Evolutionary conservation across 176 grass and related monocot species (phyloP).

Genomic region (Metroxylon sagu): DNA sequence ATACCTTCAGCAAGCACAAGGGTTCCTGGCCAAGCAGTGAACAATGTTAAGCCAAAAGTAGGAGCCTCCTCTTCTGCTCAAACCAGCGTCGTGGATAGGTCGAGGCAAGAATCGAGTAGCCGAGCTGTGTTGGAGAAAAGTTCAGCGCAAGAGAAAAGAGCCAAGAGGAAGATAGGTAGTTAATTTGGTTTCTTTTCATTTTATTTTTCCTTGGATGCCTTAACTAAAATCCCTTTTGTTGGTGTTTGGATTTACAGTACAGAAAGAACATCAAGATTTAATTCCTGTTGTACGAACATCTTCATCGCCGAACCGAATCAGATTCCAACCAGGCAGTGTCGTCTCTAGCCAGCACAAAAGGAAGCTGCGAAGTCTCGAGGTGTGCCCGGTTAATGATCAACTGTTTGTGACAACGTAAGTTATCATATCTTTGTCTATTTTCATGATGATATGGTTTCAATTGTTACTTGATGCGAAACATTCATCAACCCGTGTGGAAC

Average conservation of each 20-base stretch:
- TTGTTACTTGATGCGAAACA: too few species aligned
- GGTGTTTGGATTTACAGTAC: conserved; percentile 27
- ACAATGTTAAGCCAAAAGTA: conserved; percentile 13
- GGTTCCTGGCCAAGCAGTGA: not conserved
- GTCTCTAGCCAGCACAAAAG: conserved; percentile 74
- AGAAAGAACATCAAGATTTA: conserved; percentile 62
- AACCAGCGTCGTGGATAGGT: not conserved
- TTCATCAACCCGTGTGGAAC: too few species aligned
- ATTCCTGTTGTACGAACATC: conserved; percentile 47
- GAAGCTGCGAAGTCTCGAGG: conserved; percentile 83
- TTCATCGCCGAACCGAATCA: conserved; percentile 40
- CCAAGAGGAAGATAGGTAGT: conserved; percentile 56
- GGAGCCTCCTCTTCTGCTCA: conserved; percentile 10
- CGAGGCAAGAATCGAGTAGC: not conserved
- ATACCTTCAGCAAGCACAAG: conserved; percentile 33
- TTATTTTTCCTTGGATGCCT: not conserved
- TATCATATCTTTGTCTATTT: too few species aligned
- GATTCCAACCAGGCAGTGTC: conserved; percentile 39
- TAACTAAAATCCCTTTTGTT: not conserved
- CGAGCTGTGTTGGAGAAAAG: not conserved
- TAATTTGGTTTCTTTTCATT: not conserved
- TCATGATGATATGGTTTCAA: too few species aligned
- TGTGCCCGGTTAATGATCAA: conserved; percentile 72
- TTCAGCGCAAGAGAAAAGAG: conserved; percentile 41
- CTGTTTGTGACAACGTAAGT: conserved; percentile 77